Evolutionary conservation across 1,139 yeast species (phyloP), one percentile per base, ranked within the genome.

Genomic region (Yamadazyma buinensis): DNA sequence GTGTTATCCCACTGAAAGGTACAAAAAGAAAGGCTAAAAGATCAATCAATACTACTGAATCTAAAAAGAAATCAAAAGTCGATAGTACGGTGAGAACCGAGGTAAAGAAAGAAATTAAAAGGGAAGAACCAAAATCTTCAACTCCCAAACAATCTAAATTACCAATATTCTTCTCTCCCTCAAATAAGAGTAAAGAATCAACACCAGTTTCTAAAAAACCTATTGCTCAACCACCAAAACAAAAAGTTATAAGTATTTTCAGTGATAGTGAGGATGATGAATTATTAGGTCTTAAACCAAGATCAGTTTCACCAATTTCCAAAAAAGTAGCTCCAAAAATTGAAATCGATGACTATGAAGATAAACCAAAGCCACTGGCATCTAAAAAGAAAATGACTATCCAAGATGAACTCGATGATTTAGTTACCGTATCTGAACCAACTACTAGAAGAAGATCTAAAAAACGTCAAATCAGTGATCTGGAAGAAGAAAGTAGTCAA

Each of bases 251-350:
- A 20, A 42, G 44, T 30, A 27, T 44, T 7, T 63, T 62, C 40
- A 55, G 59, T 38, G 69, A 62, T 37, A 58, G 64, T 38, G 67
- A 61, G 22, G 67, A 61, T 29, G 67, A 61, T 32, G 61, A 55
- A 29, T 40, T 51, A 26, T 43, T 51, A 26, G 55, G 55, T 13
- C 28, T 39, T 10, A 43, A 39, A 20, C 41, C 47, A 18, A 23
- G 25, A 28, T 18, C 31, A n/a, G 7, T 7, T 10, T 15, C 30
- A 4, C 27, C 35, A 2, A 25, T 7, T 8, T 19, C 15, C 10
- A 12, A 24, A 26, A 28, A 15, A 12, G 10, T 13, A 3, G 15
- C 4, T 10, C 30, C 25, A 14, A 28, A 28, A n/a, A 13, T 12
- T 8, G 22, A 26, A 26, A 15, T 7, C 9, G 14, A 19, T 8